Percentiles rank a stretch among this genome's conserved stretches.
Conservation (phyloP, 2,329 filamentous ascomycete species). For the Gaeumannomyces tritici region DNA sequence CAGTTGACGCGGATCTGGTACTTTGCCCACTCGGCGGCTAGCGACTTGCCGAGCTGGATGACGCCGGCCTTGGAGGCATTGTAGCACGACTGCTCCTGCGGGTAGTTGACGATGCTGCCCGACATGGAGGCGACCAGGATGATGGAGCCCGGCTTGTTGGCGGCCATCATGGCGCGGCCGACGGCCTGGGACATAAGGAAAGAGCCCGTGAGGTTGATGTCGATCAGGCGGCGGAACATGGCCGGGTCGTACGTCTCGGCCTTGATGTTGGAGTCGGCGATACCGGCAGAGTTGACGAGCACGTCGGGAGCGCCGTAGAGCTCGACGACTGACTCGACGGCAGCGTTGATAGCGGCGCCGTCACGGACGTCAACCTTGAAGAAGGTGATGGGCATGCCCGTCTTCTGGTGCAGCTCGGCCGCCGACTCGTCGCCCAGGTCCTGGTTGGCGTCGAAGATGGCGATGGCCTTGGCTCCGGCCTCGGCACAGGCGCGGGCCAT, state of each 20-base stretch:
- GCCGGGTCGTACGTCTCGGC: constrained; percentile 67
- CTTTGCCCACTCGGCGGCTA: constrained; percentile 79
- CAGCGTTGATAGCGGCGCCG: constrained; percentile 57
- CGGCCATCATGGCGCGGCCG: constrained; percentile 63
- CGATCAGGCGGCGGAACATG: constrained; percentile 70
- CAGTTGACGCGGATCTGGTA: constrained; percentile 74
- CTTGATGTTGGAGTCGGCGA: constrained; percentile 77
- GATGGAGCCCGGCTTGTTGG: constrained; percentile 61
- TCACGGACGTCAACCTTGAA: constrained; percentile 74
- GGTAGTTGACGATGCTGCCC: constrained; percentile 76
- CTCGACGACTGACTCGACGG: constrained; percentile 55
- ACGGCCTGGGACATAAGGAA: constrained; percentile 71
- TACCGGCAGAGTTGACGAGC: constrained; percentile 71
- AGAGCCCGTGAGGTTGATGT: constrained; percentile 73
- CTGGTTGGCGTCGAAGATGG: constrained; percentile 70
- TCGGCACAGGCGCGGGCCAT: constrained; percentile 72
- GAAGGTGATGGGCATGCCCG: constrained; percentile 64
- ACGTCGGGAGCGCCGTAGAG: constrained; percentile 63
- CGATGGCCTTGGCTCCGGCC: constrained; percentile 62
- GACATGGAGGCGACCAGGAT: constrained; percentile 75
- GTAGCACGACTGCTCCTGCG: constrained; percentile 75
- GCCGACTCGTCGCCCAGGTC: constrained; percentile 63
- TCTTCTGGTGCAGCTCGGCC: constrained; percentile 60
- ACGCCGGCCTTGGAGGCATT: constrained; percentile 78
- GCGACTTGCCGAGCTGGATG: constrained; percentile 67